These are phyloP conservation scores for Xylaria sp. DNA, from an alignment of 2,329 filamentous ascomycete genomes.

Conservation along the genomic window DNA sequence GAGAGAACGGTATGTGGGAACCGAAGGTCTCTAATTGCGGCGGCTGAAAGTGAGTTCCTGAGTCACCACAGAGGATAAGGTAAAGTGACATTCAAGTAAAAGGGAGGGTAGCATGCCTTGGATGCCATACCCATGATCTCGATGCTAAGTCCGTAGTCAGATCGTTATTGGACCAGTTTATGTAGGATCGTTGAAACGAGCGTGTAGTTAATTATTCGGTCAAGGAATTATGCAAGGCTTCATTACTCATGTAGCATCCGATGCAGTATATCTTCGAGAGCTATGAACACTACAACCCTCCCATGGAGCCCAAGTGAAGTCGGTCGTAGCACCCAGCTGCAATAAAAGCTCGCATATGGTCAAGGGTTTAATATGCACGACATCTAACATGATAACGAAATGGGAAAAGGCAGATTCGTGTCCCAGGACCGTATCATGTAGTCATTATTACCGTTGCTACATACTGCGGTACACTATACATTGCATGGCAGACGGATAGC, in stretches of 20 bases:
- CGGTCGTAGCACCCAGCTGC: slow-evolving; percentile 11
- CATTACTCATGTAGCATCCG: neutral
- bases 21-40: too few species aligned
- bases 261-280: neutral
- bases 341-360: slow-evolving; percentile 3
- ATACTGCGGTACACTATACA: neutral
- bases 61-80: neutral
- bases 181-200: neutral
- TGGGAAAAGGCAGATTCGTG: neutral
- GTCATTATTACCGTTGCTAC: neutral
- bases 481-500: neutral
- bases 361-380: slow-evolving; percentile 16
- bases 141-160: neutral
- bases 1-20: too few species aligned
- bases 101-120: slow-evolving; percentile 1
- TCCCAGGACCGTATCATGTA: neutral
- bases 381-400: slow-evolving; percentile 18
- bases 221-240: neutral
- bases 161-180: neutral
- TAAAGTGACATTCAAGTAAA: neutral
- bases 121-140: neutral
- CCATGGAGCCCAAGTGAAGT: slow-evolving; percentile 1
- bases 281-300: neutral
- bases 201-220: neutral
- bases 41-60: neutral